Evolutionary conservation across 2,329 filamentous ascomycete species (phyloP).

Genomic region (Alternaria sp.): DNA sequence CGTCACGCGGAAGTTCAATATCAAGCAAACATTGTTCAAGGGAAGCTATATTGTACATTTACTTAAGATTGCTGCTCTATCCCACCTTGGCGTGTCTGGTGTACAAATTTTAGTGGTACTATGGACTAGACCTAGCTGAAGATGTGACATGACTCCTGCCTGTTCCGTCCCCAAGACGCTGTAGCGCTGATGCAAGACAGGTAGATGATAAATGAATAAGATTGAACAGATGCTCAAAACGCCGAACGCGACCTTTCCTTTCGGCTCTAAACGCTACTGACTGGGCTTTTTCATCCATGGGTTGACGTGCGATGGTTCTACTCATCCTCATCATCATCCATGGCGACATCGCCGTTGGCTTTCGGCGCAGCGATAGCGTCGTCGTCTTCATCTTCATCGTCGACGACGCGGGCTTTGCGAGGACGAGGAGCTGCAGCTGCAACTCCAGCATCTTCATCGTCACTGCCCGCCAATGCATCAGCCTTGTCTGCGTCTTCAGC

Average conservation of each 20-base stretch:
- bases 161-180: constrained; percentile 22
- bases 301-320: constrained; percentile 15
- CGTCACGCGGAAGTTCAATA: background rate
- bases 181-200: constrained; percentile 34
- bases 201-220: constrained; percentile 10
- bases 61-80: background rate
- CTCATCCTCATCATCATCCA: constrained; percentile 47
- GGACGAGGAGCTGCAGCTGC: constrained; percentile 34
- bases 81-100: background rate
- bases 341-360: constrained; percentile 34
- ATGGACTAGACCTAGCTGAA: background rate
- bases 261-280: background rate
- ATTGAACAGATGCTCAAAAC: background rate
- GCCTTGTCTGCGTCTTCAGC: constrained; percentile 29
- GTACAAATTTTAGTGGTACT: constrained; percentile 12
- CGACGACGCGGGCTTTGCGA: constrained; percentile 45
- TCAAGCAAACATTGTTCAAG: background rate
- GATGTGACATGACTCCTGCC: background rate
- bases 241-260: background rate
- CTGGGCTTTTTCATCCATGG: background rate
- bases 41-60: background rate
- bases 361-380: constrained; percentile 35
- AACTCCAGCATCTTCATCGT: constrained; percentile 33
- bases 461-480: constrained; percentile 24
- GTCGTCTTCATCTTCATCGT: constrained; percentile 48